phyloP scores from a whole-genome alignment of 106 monocot species.

The Apostasia shenzhenica region DNA sequence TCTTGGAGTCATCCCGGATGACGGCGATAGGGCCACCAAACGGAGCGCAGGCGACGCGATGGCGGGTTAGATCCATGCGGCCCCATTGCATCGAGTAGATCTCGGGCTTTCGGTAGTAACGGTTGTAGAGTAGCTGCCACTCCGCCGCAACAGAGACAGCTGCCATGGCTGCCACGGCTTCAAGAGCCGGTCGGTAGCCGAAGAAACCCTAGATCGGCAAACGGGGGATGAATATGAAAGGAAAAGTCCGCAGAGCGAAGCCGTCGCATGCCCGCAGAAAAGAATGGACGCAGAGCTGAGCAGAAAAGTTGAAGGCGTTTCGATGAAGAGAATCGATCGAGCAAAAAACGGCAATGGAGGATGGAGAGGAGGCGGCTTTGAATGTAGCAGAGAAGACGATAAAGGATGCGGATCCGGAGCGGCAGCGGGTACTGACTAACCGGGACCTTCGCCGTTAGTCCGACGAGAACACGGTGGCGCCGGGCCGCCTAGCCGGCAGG shows the following conservation, averaged over 20 bases:
- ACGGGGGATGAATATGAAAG: not conserved
- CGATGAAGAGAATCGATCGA: not conserved
- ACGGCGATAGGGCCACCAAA: slow-evolving; percentile 93
- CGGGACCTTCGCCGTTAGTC: no score
- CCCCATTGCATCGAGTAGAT: slow-evolving; percentile 68
- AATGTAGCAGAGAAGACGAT: no score
- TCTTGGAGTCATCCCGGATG: slow-evolving; percentile 96
- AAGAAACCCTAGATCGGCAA: not conserved
- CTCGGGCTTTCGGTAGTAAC: slow-evolving; percentile 75
- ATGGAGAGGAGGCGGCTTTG: not conserved
- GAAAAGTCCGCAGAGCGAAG: not conserved
- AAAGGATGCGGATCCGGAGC: no score
- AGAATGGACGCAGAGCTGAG: not conserved
- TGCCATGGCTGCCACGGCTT: slow-evolving; percentile 21
- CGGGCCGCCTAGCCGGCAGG: no score
- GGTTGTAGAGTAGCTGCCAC: slow-evolving; percentile 93
- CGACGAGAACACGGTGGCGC: no score
- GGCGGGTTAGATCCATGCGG: slow-evolving; percentile 74
- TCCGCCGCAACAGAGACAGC: slow-evolving; percentile 88
- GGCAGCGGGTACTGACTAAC: no score
- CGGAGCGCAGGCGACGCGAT: slow-evolving; percentile 84
- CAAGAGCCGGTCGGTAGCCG: not conserved
- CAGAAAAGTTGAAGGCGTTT: not conserved
- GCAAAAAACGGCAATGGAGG: not conserved
- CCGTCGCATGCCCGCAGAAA: not conserved